Base-by-base conservation (phyloP, 306 rosid genomes). In the Hippophae tibetana region DNA sequence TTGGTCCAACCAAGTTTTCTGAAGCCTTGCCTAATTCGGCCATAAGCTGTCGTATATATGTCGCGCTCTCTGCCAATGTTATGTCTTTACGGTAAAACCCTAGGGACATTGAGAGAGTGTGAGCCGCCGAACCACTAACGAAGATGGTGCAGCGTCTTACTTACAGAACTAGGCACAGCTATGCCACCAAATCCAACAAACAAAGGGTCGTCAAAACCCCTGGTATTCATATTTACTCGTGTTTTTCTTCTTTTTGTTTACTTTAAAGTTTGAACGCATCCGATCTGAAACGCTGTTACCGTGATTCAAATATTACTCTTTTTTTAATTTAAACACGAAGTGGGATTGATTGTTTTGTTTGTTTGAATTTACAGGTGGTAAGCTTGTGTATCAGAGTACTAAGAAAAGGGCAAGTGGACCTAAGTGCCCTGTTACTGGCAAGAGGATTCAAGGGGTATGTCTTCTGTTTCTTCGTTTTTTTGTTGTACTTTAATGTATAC, bases 361-460 rank as follows among this genome's bases (percentile, higher is more conserved):
- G 38, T 31, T 31, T 4, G 38, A 31, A 31, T 31, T 31, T 31
- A 31, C 5, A 31, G 38, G 38, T 2, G 38, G 38, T 31, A 31
- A 31, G 38, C 38, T 31, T 31, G 38, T 31, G 61, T 85, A 85
- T 42, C 94, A 85, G 78, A 82, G 43, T 48, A 79, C 86, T 1
- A 85, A 85, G 82, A 85, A 85, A 81, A 85, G 94, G 59, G 89
- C 94, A 0, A 85, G 84, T 44, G 94, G 89, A 0, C 89, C 94
- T 43, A 85, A 85, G 72, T 82, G 94, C 60, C 89, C 94, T 48
- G 94, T 85, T 2, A 85, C 89, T 46, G 89, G 94, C 65, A 85
- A 82, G 81, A 78, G 89, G 73, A 85, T 85, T 72, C 89, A 85
- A 60, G 89, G 94, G 73, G 94, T 82, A 31, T 31, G 38, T 31